A percentile compares a stretch with the other conserved stretches of the same genome.
Conservation (phyloP, 306 rosid genomes). For the Gleditsia sinensis region DNA sequence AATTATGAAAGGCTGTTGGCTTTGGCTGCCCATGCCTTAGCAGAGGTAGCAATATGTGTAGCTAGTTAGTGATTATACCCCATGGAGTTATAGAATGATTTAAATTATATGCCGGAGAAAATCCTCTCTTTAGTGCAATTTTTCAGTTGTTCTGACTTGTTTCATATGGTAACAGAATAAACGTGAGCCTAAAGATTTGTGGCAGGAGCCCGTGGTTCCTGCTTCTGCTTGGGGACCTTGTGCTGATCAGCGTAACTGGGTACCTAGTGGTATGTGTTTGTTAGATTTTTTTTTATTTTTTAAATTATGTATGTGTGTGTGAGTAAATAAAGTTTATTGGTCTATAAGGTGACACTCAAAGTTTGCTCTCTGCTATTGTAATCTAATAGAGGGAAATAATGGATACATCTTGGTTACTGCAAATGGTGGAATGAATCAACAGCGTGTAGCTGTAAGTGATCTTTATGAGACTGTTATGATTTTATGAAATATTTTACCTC, state of each 20-base stretch:
- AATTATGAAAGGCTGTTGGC: constrained; percentile 77
- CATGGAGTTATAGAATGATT: neutral
- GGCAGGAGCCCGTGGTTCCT: constrained; percentile 88
- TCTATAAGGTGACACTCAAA: constrained; percentile 35
- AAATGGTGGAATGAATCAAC: constrained; percentile 98
- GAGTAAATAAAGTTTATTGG: constrained; percentile 22
- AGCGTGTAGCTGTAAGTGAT: constrained; percentile 90
- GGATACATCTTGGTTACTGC: constrained; percentile 93
- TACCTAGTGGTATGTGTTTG: constrained; percentile 58
- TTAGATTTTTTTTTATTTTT: constrained; percentile 12
- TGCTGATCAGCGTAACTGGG: constrained; percentile 84
- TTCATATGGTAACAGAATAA: constrained; percentile 58
- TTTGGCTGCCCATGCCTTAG: constrained; percentile 91
- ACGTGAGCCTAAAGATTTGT: constrained; percentile 93
- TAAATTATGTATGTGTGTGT: constrained; percentile 9
- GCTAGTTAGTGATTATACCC: constrained; percentile 23
- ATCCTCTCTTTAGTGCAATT: constrained; percentile 19
- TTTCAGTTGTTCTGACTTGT: constrained; percentile 44
- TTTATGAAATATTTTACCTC: neutral
- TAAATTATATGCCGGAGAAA: neutral
- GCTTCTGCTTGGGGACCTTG: constrained; percentile 94
- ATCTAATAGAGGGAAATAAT: constrained; percentile 66
- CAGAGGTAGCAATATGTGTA: constrained; percentile 66
- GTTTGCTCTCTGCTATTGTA: constrained; percentile 32
- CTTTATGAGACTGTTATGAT: constrained; percentile 25